Evolutionary conservation across 257 asterid species (phyloP), one percentile per base, ranked within the genome.

Genomic region (Handroanthus guayacan): DNA sequence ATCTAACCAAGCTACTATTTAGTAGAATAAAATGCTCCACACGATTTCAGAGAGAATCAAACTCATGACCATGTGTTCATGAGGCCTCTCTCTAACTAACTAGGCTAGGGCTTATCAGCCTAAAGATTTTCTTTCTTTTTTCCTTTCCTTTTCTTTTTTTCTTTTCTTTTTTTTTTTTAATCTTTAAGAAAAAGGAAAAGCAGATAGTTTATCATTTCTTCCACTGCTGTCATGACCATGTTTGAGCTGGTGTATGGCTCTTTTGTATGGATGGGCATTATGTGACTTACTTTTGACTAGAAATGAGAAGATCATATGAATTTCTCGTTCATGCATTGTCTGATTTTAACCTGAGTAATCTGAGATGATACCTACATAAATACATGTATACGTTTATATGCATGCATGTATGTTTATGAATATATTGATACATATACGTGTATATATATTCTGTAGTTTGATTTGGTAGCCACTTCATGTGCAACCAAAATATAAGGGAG

Each of bases 161-260:
- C 1, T 10, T 47, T 65, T 41, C 64, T 48, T 9, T 25, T 25
- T 10, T 47, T 65, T 41, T 75, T 48, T 9, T 54, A 38, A 38
- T 9, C 48, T 43, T 43, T 18, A 47, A 10, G 54, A 20, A 41
- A 39, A 71, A 64, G 3, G 44, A 37, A 50, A 16, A n/a, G n/a
- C 25, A 38, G 60, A 5, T 34, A 25, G 41, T 36, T 51, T 44
- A 34, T 39, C 60, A 47, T 50, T 25, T 36, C 13, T 65, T 20
- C 47, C 72, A 14, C 60, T 25, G 36, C 75, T 63, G 57, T 47
- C 14, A 39, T 64, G 17, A 65, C 63, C 55, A 45, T 50, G 16
- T 72, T 66, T 54, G 34, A 61, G 75, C 36, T 64, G 12, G 57
- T 75, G 6, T 47, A 41, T 48, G 52, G 18, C 62, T 62, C 16